Evolutionary conservation across 306 rosid genomes (phyloP), one percentile per base, ranked within the genome.

Genomic region (Biancaea sappan): DNA sequence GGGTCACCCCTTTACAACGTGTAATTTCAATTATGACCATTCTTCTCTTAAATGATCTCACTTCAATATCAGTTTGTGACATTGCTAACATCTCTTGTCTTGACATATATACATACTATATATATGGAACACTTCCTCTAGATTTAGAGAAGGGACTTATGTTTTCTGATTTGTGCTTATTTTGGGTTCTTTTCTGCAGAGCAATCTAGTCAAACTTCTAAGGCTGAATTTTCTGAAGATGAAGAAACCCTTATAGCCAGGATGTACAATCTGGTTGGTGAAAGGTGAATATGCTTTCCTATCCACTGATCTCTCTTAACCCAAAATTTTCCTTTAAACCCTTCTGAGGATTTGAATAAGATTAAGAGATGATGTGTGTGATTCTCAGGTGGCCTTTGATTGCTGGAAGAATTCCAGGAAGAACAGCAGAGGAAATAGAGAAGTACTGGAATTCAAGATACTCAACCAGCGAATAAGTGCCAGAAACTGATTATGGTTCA

Each of bases 331-430:
- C 31, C 14, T 10, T 19, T 11, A 9, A 5, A 29, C 24, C 37
- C 54, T 74, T 47, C 70, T 34, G 46, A 77, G 56, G 28, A 37
- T 43, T 40, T 35, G 26, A 53, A 25, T 37, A 46, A 41, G 14
- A 16, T 74, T 40, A 44, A 34, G 64, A 76, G 18, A 15, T 11
- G 31, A 18, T 18, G 5, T 67, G 8, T n/a, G 52, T 38, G 0
- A 21, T 44, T 25, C 44, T 57, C 72, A 92, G 98, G 87, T 92
- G 98, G 98, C 81, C 94, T 68, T 82, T 92, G 86, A 90, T 92
- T 75, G 98, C 98, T 85, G 96, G 98, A 61, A 90, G 98, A 85
- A 92, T 92, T 81, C 98, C 98, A 2, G 98, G 98, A 84, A 88
- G 98, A 90, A 82, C 98, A 75, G 96, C 96, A 24, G 98, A 92